phyloP scores from a whole-genome alignment of 225 moss, liverwort and hornwort species.

The Thuidium tamariscinum region DNA sequence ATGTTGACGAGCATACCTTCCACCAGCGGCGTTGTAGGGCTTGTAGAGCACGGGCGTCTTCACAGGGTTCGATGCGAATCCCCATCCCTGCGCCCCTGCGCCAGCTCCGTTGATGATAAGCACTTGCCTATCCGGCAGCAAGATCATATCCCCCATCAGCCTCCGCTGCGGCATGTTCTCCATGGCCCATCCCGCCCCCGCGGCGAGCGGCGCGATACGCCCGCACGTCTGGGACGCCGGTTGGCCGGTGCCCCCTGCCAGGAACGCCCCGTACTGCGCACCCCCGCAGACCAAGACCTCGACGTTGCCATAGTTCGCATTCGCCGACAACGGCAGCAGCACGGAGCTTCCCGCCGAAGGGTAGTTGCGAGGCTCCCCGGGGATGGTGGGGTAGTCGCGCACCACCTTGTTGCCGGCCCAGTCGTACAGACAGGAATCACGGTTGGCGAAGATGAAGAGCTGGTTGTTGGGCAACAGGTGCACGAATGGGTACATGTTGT shows the following conservation, averaged over 20 bases:
- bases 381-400: slow-evolving; percentile 24
- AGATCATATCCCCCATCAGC: slow-evolving; percentile 45
- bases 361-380: slow-evolving; percentile 45
- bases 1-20: background rate
- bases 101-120: slow-evolving; percentile 47
- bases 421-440: slow-evolving; percentile 33
- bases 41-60: slow-evolving; percentile 37
- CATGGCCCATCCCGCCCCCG: slow-evolving; percentile 37
- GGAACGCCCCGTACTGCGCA: slow-evolving; percentile 13
- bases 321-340: slow-evolving; percentile 17
- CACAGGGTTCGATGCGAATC: slow-evolving; percentile 25
- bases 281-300: slow-evolving; percentile 40
- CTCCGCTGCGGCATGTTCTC: slow-evolving; percentile 33
- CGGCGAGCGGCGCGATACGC: slow-evolving; percentile 17
- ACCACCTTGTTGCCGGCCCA: slow-evolving; percentile 21
- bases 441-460: slow-evolving; percentile 46
- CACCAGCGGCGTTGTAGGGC: slow-evolving; percentile 20
- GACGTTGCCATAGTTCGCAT: slow-evolving; percentile 5
- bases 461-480: slow-evolving; percentile 43
- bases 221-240: slow-evolving; percentile 39
- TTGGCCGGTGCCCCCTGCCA: background rate
- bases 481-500: slow-evolving; percentile 47
- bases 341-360: slow-evolving; percentile 52
- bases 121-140: slow-evolving; percentile 17
- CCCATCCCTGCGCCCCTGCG: slow-evolving; percentile 46